Percentiles rank a stretch among this genome's conserved stretches.
phyloP scores from a whole-genome alignment of 2,329 filamentous ascomycete genomes.

The Apiospora rasikravindrae region DNA sequence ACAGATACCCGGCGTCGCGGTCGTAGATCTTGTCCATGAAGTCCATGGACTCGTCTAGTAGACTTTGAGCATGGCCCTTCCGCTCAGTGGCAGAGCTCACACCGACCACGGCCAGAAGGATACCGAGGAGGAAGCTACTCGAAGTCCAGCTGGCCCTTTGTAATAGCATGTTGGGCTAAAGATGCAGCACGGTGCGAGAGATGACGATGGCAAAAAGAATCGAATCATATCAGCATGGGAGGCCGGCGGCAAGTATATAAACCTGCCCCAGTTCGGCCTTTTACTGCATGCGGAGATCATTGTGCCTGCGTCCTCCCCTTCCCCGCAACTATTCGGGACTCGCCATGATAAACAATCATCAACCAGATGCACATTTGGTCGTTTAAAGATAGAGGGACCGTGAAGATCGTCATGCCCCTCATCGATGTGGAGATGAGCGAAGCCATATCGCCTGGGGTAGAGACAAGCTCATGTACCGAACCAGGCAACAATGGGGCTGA shows the following conservation, averaged over 20 bases:
- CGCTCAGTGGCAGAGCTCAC: constrained; percentile 18
- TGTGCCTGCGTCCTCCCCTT: neutral
- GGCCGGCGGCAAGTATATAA: neutral
- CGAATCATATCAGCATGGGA: neutral
- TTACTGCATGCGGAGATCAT: neutral
- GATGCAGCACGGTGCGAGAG: neutral
- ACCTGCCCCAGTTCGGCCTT: neutral
- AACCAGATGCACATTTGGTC: neutral
- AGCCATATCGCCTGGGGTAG: too few species aligned
- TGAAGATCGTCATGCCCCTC: neutral
- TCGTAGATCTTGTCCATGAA: constrained; percentile 54
- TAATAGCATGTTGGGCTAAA: neutral
- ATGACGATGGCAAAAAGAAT: neutral
- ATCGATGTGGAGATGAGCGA: neutral
- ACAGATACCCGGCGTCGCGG: constrained; percentile 47
- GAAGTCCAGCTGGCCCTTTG: neutral
- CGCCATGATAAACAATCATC: neutral
- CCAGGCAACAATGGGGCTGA: neutral
- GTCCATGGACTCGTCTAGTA: constrained; percentile 51
- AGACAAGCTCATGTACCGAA: neutral
- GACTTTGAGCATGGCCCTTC: constrained; percentile 30
- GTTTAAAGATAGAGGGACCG: neutral
- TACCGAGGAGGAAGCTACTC: constrained; percentile 8
- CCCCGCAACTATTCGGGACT: neutral
- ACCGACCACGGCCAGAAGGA: neutral